These are phyloP conservation scores for Hibiscus mutabilis DNA, from an alignment of 345 rosid species.

Conservation along the genomic window DNA sequence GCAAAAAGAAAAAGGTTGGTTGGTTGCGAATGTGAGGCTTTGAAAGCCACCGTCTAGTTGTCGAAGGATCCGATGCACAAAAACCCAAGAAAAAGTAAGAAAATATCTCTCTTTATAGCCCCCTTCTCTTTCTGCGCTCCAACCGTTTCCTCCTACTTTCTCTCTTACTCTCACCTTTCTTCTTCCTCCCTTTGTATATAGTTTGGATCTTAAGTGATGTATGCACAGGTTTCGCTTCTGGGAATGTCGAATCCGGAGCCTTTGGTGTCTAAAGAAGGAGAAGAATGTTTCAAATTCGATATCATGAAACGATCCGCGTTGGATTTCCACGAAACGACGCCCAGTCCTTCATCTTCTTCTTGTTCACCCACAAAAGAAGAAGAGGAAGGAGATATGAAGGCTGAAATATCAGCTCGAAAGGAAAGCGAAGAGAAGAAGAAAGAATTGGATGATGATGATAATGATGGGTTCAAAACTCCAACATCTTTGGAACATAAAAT, in stretches of 20 bases:
- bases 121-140: neutral
- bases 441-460: slow-evolving; percentile 14
- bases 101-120: neutral
- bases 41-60: slow-evolving; percentile 13
- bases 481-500: slow-evolving; percentile 43
- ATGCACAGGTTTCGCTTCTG: slow-evolving; percentile 5
- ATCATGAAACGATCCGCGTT: slow-evolving; percentile 17
- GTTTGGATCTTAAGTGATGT: slow-evolving; percentile 7
- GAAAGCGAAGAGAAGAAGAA: neutral
- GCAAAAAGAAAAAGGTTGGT: neutral
- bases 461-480: slow-evolving; percentile 60
- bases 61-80: slow-evolving; percentile 38
- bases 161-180: neutral
- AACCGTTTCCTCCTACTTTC: neutral
- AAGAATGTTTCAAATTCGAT: slow-evolving; percentile 21
- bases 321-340: slow-evolving; percentile 7
- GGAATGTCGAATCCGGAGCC: slow-evolving; percentile 27
- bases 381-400: neutral
- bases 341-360: neutral
- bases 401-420: neutral
- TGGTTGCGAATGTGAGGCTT: slow-evolving; percentile 20
- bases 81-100: neutral
- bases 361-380: neutral
- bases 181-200: neutral
- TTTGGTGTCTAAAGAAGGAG: slow-evolving; percentile 20